Evolutionary conservation across 208 protist genomes (phyloP), one percentile per base, ranked within the genome.

Genomic region (Leishmania turanica): DNA sequence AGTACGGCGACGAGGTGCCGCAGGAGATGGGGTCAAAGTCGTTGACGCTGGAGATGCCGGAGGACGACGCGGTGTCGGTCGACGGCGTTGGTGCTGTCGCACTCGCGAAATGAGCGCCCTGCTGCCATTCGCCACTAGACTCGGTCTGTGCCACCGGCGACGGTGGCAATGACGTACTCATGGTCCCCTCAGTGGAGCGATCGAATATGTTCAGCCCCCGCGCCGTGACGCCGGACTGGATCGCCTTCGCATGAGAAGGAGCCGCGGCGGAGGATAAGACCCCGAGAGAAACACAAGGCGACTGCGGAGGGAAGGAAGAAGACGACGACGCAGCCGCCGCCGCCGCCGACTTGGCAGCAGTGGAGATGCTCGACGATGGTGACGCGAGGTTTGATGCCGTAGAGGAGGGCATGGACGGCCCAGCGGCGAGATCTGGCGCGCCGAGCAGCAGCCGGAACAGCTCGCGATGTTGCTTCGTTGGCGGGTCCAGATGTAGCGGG

Each of bases 401-500:
- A 31, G 45, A 73, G n/a, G 27, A 73, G 19, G 66, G 2, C 45
- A 54, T 73, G 15, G 45, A 42, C 19, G 77, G 51, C 19, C 62
- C 53, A 21, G 56, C 70, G 37, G 60, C 60, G 13, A 83, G n/a
- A 49, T 87, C 83, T 37, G 87, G 78, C 8, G 85, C 77, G 19
- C 90, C 93, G 56, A 96, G 87, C 62, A 98, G 88, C n/a, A 96
- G 88, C 17, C 88, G 84, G 79, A 98, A 98, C 2, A 98, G 82
- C 42, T 95, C 89, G 1, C 90, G 88, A 77, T 98, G 95, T 69
- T 98, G 93, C 17, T 89, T 77, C 42, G 95, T 98, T 9, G 95
- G 95, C 13, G 95, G 95, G 82, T 98, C 95, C 9, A 98, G 84
- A 80, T 98, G 95, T 42, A 98, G 77, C 9, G 95, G 93, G 69